phyloP scores from a whole-genome alignment of 2,329 filamentous ascomycete species.

The Trichoderma oligosporum region DNA sequence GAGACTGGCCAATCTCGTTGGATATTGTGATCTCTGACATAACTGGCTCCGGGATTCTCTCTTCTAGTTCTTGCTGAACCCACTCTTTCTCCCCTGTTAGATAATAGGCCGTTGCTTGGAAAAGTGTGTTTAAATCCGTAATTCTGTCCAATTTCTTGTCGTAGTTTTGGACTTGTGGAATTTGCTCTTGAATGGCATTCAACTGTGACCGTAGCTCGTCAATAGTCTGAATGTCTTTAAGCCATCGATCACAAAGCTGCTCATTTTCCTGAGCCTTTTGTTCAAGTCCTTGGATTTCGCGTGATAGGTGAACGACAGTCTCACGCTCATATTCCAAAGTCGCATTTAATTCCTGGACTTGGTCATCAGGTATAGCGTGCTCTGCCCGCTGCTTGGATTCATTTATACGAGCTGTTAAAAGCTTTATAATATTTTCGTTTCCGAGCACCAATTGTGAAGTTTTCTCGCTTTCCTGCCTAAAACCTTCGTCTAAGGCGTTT shows the following conservation, averaged over 20 bases:
- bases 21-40: neutral
- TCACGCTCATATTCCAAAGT: neutral
- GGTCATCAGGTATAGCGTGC: neutral
- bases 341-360: neutral
- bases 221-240: constrained; percentile 29
- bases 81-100: constrained; percentile 30
- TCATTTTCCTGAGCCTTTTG: constrained; percentile 21
- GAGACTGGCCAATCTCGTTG: neutral
- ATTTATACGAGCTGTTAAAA: constrained; percentile 21
- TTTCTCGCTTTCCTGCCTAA: constrained; percentile 24
- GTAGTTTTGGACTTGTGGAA: constrained; percentile 27
- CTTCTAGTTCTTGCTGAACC: constrained; percentile 28
- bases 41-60: neutral
- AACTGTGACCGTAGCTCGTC: constrained; percentile 27
- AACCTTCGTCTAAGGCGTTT: constrained; percentile 24
- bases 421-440: neutral
- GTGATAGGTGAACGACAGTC: constrained; percentile 14
- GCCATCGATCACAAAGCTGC: constrained; percentile 28
- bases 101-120: constrained; percentile 31
- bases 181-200: constrained; percentile 24
- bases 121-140: constrained; percentile 27
- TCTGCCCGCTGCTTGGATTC: constrained; percentile 24
- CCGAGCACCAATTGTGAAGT: constrained; percentile 20
- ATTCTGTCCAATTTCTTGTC: constrained; percentile 29
- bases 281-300: constrained; percentile 26